Conservation (phyloP, 345 rosid genomes). For the Citrus cavaleriei region DNA sequence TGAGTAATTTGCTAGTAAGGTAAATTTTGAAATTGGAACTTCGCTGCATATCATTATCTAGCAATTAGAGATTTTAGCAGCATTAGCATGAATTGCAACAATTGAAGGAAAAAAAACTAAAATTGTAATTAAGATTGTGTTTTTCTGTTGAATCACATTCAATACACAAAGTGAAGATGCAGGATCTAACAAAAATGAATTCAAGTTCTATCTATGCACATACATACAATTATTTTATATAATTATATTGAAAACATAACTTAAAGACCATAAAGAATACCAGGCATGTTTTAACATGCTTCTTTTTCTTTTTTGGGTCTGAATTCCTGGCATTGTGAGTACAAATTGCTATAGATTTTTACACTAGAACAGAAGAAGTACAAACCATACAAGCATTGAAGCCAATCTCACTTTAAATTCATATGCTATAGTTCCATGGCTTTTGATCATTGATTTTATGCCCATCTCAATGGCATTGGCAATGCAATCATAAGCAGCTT, state of each 20-base stretch:
- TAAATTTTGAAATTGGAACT: no score
- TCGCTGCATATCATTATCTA: no score
- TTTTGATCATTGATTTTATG: neutral
- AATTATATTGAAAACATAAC: neutral
- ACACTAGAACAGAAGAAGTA: neutral
- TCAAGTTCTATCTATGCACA: neutral
- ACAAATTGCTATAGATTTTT: neutral
- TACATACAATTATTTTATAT: neutral
- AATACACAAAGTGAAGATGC: neutral
- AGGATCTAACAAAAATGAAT: neutral
- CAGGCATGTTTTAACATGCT: neutral
- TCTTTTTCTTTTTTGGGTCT: neutral
- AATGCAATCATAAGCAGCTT: neutral
- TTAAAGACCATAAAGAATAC: neutral
- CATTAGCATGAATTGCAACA: neutral
- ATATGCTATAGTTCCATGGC: conserved; percentile 14
- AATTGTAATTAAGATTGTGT: neutral
- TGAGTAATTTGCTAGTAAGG: neutral
- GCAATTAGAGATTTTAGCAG: neutral
- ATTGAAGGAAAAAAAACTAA: neutral
- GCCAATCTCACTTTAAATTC: neutral
- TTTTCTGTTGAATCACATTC: neutral
- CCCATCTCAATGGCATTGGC: neutral
- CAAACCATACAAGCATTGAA: neutral
- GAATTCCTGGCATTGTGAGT: neutral